These are phyloP conservation scores for Candida broadrunensis DNA, from an alignment of 805 yeast species.

Conservation along the genomic window DNA sequence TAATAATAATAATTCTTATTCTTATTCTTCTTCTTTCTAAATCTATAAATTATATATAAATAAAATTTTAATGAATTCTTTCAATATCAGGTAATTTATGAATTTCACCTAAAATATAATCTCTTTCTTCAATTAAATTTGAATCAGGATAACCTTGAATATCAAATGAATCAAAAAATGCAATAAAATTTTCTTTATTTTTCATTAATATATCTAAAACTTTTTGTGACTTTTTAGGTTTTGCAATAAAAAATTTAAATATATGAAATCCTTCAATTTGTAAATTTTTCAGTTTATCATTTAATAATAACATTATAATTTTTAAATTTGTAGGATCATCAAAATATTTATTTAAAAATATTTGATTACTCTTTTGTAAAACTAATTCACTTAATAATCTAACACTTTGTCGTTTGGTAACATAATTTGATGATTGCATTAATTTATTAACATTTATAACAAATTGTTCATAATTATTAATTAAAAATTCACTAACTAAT, in stretches of 20 bases:
- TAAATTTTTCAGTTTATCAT: conserved; percentile 86
- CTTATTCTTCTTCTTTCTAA: too few relatives aligned
- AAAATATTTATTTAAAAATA: conserved; percentile 72
- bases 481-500: conserved; percentile 68
- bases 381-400: conserved; percentile 72
- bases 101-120: conserved; percentile 73
- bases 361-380: conserved; percentile 65
- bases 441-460: conserved; percentile 62
- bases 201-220: conserved; percentile 79
- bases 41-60: too few relatives aligned
- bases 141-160: conserved; percentile 62
- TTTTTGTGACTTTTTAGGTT: conserved; percentile 82
- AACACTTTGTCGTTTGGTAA: conserved; percentile 87
- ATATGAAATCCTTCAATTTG: conserved; percentile 91
- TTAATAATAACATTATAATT: conserved; percentile 77
- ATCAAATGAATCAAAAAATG: conserved; percentile 65
- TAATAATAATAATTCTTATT: too few relatives aligned
- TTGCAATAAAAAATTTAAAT: conserved; percentile 94
- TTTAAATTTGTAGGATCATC: conserved; percentile 81
- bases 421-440: conserved; percentile 78
- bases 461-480: conserved; percentile 54
- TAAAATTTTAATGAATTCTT: too few relatives aligned
- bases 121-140: conserved; percentile 72
- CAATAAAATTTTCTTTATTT: conserved; percentile 73
- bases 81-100: conserved; percentile 64